Evolutionary conservation across 1,139 yeast species (phyloP), one percentile per base, ranked within the genome.

Genomic region (Pichia sp.): DNA sequence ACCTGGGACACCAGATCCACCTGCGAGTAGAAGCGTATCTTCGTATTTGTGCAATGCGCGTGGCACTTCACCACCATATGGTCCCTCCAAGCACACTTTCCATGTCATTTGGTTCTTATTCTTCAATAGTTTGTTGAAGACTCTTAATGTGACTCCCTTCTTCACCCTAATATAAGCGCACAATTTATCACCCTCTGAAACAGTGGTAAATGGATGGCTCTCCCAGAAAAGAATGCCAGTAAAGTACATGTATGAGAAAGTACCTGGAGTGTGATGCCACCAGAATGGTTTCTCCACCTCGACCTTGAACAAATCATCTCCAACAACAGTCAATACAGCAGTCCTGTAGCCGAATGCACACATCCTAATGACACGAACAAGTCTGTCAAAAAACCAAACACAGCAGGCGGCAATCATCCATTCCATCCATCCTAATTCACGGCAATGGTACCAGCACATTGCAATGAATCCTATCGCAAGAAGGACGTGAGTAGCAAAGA

Each of bases 1-100:
- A 22, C 31, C 30, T 14, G 35, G 35, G 18, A 32, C 22, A 27
- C 35, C 35, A 1, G 77, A 74, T 30, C 88, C 88, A 43, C 87
- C 83, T 2, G 80, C 76, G 37, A 81, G 49, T 33, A 81, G 63
- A 15, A 79, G 55, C 3, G 68, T 61, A 36, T 68, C 70, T 35
- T 74, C 77, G 52, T 71, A 80, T 38, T 71, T 56, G 17, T 53
- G 53, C 16, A 69, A 53, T 50, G 27, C 32, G 3, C 29, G 13
- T 0, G 30, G 24, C 11, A 28, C 27, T 3, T 28, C 28, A 16
- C 39, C 44, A 44, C 85, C 81, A 49, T 78, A 79, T 0, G 86
- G 84, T 0, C 86, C 86, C 47, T 79, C 86, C 12, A 77, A 53
- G 6, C 67, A 55, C 1, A 74, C 66, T 33, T 51, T 56, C 27